A percentile compares a stretch with the other conserved stretches of the same genome.
These are phyloP conservation scores for Penicillium sp. DNA, from an alignment of 2,329 filamentous ascomycete genomes.

Conservation along the genomic window DNA sequence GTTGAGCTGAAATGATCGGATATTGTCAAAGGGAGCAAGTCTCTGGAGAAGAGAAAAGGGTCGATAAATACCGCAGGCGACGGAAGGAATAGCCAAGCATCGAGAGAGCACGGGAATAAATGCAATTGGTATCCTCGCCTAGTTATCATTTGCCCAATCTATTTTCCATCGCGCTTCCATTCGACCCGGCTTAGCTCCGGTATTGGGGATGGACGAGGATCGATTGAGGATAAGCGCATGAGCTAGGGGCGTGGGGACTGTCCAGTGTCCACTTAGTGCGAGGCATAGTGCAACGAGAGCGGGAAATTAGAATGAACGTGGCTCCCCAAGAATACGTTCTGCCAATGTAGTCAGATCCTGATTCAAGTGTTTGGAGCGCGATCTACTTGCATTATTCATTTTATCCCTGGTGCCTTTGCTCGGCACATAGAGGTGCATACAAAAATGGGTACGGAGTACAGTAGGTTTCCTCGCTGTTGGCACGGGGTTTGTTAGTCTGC, in stretches of 20 bases:
- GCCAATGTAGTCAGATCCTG: neutral
- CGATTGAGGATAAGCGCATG: neutral
- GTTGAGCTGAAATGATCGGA: neutral
- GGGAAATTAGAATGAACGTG: conserved; percentile 14
- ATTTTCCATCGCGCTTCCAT: neutral
- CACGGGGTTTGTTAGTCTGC: neutral
- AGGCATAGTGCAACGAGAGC: conserved; percentile 3
- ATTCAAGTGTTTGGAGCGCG: neutral
- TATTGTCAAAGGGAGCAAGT: neutral
- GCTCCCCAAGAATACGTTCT: neutral
- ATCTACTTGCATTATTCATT: neutral
- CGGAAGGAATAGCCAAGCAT: neutral
- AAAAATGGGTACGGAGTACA: neutral
- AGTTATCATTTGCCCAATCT: neutral
- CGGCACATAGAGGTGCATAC: neutral
- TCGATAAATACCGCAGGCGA: neutral
- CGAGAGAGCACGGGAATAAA: neutral
- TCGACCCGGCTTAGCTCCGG: conserved; percentile 6
- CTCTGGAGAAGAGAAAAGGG: neutral
- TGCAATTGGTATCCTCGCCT: conserved; percentile 3
- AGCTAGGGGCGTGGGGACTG: conserved; percentile 8
- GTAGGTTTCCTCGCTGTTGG: neutral
- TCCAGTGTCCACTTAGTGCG: conserved; percentile 20
- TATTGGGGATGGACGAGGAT: conserved; percentile 4
- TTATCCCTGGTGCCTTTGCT: neutral